A percentile compares a stretch with the other conserved stretches of the same genome.
These are phyloP conservation scores for Nemania sp. DNA, from an alignment of 2,329 filamentous ascomycete species.

Conservation along the genomic window DNA sequence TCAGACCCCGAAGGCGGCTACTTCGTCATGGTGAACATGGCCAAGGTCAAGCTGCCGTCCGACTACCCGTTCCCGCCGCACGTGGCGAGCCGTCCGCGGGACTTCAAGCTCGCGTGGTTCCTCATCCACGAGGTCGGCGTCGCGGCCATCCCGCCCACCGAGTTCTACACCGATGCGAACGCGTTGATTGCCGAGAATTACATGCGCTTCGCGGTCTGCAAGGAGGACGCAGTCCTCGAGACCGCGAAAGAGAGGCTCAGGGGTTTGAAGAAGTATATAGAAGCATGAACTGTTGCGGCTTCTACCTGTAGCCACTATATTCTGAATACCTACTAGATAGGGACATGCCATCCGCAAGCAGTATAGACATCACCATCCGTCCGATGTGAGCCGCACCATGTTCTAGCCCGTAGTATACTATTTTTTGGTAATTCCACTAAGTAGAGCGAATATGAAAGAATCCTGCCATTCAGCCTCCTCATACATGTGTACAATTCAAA, in stretches of 20 bases:
- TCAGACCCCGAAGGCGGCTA: conserved; percentile 96
- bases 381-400: too few species aligned
- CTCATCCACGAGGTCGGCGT: conserved; percentile 95
- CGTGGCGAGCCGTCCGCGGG: conserved; percentile 81
- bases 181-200: conserved; percentile 89
- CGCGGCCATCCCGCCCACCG: conserved; percentile 92
- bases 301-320: too few species aligned
- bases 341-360: too few species aligned
- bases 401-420: too few species aligned
- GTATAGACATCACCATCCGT: too few species aligned
- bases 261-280: conserved; percentile 73
- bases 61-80: conserved; percentile 89
- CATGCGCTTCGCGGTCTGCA: conserved; percentile 94
- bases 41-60: conserved; percentile 79
- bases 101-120: conserved; percentile 97
- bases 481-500: too few species aligned
- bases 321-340: too few species aligned
- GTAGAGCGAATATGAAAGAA: too few species aligned
- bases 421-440: too few species aligned
- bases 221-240: conserved; percentile 84
- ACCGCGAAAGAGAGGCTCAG: conserved; percentile 76
- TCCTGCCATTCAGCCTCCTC: too few species aligned
- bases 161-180: conserved; percentile 91
- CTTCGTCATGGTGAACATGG: conserved; percentile 94
- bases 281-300: conserved; percentile 25